phyloP scores from a whole-genome alignment of 2,329 filamentous ascomycete species.

The Trichoderma guizhouense region DNA sequence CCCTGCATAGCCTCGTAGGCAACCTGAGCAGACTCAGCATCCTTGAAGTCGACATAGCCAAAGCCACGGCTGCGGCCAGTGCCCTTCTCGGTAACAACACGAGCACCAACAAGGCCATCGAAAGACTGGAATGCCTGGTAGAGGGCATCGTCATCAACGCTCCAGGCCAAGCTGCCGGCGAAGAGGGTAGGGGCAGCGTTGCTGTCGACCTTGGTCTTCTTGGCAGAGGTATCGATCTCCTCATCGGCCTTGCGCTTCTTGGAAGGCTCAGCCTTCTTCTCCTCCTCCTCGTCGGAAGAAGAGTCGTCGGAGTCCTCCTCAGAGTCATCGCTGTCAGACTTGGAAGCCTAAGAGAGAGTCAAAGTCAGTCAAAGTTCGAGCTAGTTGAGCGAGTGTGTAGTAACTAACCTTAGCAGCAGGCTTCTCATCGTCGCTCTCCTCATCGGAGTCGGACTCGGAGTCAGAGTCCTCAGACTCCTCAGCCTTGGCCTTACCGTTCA shows the following conservation, averaged over 20 bases:
- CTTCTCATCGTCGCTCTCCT: conserved; percentile 35
- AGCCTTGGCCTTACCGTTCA: conserved; percentile 31
- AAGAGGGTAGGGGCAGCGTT: conserved; percentile 65
- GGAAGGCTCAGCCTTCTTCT: conserved; percentile 39
- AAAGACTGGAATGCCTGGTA: conserved; percentile 77
- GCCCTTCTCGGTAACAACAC: conserved; percentile 80
- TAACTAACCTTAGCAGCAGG: conserved; percentile 27
- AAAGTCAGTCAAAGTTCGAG: background rate
- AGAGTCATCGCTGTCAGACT: conserved; percentile 31
- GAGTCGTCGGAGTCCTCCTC: conserved; percentile 37
- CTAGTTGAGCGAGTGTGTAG: background rate
- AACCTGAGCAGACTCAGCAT: conserved; percentile 62
- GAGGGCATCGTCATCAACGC: conserved; percentile 79
- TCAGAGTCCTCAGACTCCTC: conserved; percentile 34
- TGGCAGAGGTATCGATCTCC: conserved; percentile 49
- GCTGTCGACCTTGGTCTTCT: conserved; percentile 65
- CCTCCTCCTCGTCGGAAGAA: conserved; percentile 36
- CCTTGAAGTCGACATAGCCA: conserved; percentile 85
- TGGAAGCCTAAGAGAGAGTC: conserved; percentile 20
- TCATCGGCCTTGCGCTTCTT: conserved; percentile 51
- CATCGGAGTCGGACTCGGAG: conserved; percentile 34
- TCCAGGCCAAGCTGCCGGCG: conserved; percentile 88
- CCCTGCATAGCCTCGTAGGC: conserved; percentile 74
- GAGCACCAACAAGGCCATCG: conserved; percentile 67
- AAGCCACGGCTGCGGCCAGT: conserved; percentile 85